Base-by-base conservation (phyloP, 2,329 filamentous ascomycete species). In the Achaetomium macrosporum region DNA sequence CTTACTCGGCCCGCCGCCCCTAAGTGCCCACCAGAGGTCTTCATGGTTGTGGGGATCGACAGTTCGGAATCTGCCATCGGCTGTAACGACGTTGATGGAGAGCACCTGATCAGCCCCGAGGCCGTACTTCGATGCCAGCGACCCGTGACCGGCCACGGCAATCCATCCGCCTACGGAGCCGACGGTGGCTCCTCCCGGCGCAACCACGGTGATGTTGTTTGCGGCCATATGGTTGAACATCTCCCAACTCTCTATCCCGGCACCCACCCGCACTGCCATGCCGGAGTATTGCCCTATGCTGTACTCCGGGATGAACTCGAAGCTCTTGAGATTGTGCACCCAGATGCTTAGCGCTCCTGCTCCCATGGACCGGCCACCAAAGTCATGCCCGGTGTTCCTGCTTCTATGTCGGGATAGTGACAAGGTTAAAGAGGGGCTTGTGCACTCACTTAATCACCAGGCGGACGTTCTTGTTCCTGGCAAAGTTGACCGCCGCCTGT, bases 321-420 rank as follows among this genome's bases (percentile, higher is more conserved):
- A 69, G 13, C 70, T 65, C 58, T 79, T 76, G 42, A 82, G 68
- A 53, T 73, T 65, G 51, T 81, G 77, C 11, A 72, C 79, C 75
- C 79, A 82, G 43, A 83, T 65, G 5, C 71, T 70, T 4, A 83
- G 60, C 0, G 76, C 73, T 0, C 81, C 81, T 2, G 74, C 74
- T 6, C 82, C 83, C 0, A 80, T 82, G 0, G 77, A 81, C 40
- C 78, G 77, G 29, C 82, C 83, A 20, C 75, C 69, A 56, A 72
- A 74, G 53, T 79, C 77, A 60, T 82, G 77, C 0, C 78, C 78
- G 0, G 77, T 80, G 57, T 79, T 79, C 42, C 53, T 56, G 25
- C 25, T 25, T 25, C 25, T 7, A 25, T 25, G 25, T 25, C 25
- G 7, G 25, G 25, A 25, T 25, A 7, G 7, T 25, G 25, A 25